Evolutionary conservation across 2,329 filamentous ascomycete species (phyloP).

Genomic region (Graphium sp.): DNA sequence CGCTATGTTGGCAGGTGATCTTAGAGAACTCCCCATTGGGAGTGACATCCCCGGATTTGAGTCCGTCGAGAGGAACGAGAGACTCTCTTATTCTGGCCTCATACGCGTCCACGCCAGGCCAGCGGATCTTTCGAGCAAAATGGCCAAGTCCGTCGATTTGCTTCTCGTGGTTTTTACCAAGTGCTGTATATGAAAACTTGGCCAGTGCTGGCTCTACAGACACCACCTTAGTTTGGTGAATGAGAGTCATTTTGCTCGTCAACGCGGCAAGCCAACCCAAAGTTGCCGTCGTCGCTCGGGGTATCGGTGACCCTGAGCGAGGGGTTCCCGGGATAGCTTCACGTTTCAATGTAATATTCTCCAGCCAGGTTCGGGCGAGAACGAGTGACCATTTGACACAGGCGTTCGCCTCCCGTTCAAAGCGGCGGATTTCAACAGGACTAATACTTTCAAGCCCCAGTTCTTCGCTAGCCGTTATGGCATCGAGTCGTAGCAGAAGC

Average conservation of each 20-base stretch:
- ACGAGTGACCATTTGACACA: conserved; percentile 53
- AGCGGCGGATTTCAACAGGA: conserved; percentile 39
- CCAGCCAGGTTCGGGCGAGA: conserved; percentile 48
- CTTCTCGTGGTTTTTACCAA: conserved; percentile 35
- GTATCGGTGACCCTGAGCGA: conserved; percentile 8
- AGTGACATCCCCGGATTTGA: conserved; percentile 4
- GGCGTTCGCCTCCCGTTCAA: conserved; percentile 42
- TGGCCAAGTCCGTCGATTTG: conserved; percentile 46
- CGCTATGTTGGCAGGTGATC: no score
- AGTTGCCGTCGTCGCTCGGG: conserved; percentile 10
- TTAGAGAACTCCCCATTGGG: no score
- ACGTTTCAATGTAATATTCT: conserved; percentile 43
- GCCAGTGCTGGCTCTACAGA: conserved; percentile 10
- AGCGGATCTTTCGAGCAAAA: conserved; percentile 44
- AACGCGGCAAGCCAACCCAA: conserved; percentile 38
- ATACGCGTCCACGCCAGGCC: conserved; percentile 42
- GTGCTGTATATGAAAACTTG: conserved; percentile 35
- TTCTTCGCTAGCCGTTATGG: conserved; percentile 43
- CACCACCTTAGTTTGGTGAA: conserved; percentile 11
- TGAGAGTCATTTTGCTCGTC: conserved; percentile 33
- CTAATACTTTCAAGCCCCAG: conserved; percentile 31
- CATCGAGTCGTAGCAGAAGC: conserved; percentile 46
- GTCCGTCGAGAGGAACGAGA: conserved; percentile 10
- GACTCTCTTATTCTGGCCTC: conserved; percentile 29
- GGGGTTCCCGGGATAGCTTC: conserved; percentile 6